Evolutionary conservation across 2,329 filamentous ascomycete species (phyloP), one percentile per base, ranked within the genome.

Genomic region (Meredithiella fracta): DNA sequence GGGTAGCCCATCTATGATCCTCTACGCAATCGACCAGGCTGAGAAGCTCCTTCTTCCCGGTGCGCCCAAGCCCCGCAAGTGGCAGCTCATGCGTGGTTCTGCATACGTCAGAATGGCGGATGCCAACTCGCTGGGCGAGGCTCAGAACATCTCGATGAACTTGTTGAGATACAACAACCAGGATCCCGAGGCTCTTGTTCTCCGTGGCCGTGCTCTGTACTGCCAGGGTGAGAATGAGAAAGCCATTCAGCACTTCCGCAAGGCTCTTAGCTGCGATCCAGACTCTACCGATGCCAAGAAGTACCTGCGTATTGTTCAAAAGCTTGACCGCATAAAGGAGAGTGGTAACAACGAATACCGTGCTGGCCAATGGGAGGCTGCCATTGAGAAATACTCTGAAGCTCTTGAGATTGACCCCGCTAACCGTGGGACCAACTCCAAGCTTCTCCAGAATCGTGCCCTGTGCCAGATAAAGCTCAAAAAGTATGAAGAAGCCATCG

Each of bases 181-280:
- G 66, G 92, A 98, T 65, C 90, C 92, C 1, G 92, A 98, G 70
- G 92, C 91, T 1, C 73, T 98, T 60, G 86, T 96, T 4, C 78
- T 98, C 53, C 81, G 91, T 51, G 92, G 91, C 23, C 81, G 89
- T 60, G 85, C 88, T 15, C 76, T 95, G 52, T 97, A 97, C 64
- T 83, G 82, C 3, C 86, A 92, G 66, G 92, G 92, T 29, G 92
- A 98, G 62, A 95, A 95, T 64, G 86, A 94, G 1, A 94, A 96
- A 74, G 91, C 92, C 1, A 78, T 95, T 47, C 86, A 91, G 66
- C 86, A 94, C 67, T 92, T 97, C 72, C 81, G 88, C 61, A 86
- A 92, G 71, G 92, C 91, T 20, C 72, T 95, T 56, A 85, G 77
- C 67, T 88, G 90, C 67, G 92, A 97, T 63, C 92, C 92, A 7